Evolutionary conservation across 371 early-diverging fungal species (phyloP).

Genomic region (Mortierella polycephala): DNA sequence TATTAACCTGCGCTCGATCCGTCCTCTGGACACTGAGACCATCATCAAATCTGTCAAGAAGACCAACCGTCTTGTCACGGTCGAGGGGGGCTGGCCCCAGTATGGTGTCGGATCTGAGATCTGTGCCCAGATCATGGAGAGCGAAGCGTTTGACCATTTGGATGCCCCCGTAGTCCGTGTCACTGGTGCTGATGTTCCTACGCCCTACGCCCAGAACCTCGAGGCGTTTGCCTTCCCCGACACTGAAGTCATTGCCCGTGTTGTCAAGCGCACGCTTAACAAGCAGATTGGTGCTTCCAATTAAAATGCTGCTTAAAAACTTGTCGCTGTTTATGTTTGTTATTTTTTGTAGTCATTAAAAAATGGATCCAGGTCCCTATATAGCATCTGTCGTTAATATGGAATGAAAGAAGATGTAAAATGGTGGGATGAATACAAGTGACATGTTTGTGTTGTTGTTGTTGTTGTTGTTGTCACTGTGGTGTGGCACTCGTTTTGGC

Average conservation of each 20-base stretch:
- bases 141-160: slow-evolving; percentile 94
- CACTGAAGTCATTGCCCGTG: slow-evolving; percentile 83
- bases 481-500: no score
- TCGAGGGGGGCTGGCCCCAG: slow-evolving; percentile 98
- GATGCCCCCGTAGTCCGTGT: slow-evolving; percentile 96
- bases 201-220: slow-evolving; percentile 97
- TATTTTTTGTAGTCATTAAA: no score
- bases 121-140: slow-evolving; percentile 95
- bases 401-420: no score
- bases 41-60: slow-evolving; percentile 96
- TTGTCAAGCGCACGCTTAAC: slow-evolving; percentile 70
- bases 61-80: slow-evolving; percentile 97
- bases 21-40: slow-evolving; percentile 96
- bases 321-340: no score
- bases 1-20: slow-evolving; percentile 98
- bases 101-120: slow-evolving; percentile 98
- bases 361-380: no score
- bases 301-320: no score
- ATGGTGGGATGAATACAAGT: no score
- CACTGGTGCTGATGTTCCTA: slow-evolving; percentile 98
- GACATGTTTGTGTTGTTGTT: no score
- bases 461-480: no score
- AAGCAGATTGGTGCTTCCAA: slow-evolving; percentile 58
- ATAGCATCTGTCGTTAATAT: no score
- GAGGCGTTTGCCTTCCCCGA: slow-evolving; percentile 94